Percentiles rank a stretch among this genome's conserved stretches.
Evolutionary conservation across 495 filamentous ascomycete species (phyloP).

Genomic region (Penicillium dipodomyicola): DNA sequence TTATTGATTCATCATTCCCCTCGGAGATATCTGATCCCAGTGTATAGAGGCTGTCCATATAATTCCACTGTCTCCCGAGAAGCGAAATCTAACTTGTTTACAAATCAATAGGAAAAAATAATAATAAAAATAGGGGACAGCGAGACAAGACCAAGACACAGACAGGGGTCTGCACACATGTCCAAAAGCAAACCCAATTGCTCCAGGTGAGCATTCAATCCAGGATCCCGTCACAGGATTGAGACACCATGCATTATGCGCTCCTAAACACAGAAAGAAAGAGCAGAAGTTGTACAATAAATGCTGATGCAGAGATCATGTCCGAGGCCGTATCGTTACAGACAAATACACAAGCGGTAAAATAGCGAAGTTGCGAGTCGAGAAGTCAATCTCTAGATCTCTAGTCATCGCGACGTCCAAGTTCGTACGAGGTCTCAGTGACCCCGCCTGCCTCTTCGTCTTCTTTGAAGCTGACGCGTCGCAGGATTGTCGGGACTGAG

Average conservation of each 20-base stretch:
- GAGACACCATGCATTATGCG: constrained; percentile 31
- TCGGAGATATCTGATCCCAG: constrained; percentile 10
- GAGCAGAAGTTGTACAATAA: constrained; percentile 26
- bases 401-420: constrained; percentile 41
- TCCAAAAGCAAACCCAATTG: constrained; percentile 20
- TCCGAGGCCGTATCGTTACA: constrained; percentile 29
- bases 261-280: constrained; percentile 23
- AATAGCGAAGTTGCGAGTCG: constrained; percentile 12
- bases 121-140: constrained; percentile 5
- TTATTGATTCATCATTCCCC: constrained; percentile 11
- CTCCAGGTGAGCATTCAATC: constrained; percentile 28
- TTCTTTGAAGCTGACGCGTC: constrained; percentile 46
- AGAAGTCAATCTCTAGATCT: constrained; percentile 8
- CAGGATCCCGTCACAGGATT: constrained; percentile 28
- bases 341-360: constrained; percentile 19
- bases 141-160: neutral
- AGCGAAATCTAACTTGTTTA: constrained; percentile 26
- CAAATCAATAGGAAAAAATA: constrained; percentile 15
- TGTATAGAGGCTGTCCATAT: constrained; percentile 5
- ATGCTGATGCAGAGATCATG: constrained; percentile 31
- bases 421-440: constrained; percentile 45
- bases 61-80: constrained; percentile 6
- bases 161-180: constrained; percentile 3
- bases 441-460: constrained; percentile 40
- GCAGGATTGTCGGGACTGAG: constrained; percentile 40